Base-by-base conservation (phyloP, 2,329 filamentous ascomycete genomes). In the Paecilomyces fulvus region DNA sequence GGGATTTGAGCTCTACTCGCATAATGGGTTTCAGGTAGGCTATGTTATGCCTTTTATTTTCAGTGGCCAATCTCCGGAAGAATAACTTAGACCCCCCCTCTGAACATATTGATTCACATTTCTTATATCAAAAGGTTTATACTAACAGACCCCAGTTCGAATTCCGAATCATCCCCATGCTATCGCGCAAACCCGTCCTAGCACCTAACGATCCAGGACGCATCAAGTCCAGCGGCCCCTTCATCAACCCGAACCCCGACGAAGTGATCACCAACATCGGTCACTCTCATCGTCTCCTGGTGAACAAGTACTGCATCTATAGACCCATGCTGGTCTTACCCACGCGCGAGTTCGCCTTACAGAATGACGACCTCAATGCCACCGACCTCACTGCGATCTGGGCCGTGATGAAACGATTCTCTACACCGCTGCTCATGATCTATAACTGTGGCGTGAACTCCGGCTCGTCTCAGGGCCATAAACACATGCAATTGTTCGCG, bases 391-490 rank as follows among this genome's bases (percentile, higher is more conserved):
- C 64, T 5, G 70, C 74, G 1, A 63, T 69, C 10, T 74, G 73
- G 72, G 63, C 65, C n/a, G 64, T 73, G 6, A 62, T 77, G 56
- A 54, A 56, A 14, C 58, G 60, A 12, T 60, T 73, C 30, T 46
- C 58, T 50, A 55, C 59, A 2, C 56, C 58, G 23, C 69, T 70
- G 28, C 69, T 78, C 63, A 65, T 73, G 52, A 73, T 79, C 33
- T 78, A 73, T 62, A 78, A 78, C 59, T 77, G 75, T 53, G 76
- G 76, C 12, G 70, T 73, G 48, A 71, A 75, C 25, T 72, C 71
- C 52, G 76, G 76, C 17, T 71, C 67, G 1, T 74, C 70, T 12
- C 70, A 76, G 55, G 73, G 74, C 3, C 75, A 79, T 61, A 78
- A 78, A 60, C 75, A 78, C 63, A 63, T 77, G 57, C 75, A 78